phyloP scores from a whole-genome alignment of 2,329 filamentous ascomycete genomes.

The Diaporthe ampelina region DNA sequence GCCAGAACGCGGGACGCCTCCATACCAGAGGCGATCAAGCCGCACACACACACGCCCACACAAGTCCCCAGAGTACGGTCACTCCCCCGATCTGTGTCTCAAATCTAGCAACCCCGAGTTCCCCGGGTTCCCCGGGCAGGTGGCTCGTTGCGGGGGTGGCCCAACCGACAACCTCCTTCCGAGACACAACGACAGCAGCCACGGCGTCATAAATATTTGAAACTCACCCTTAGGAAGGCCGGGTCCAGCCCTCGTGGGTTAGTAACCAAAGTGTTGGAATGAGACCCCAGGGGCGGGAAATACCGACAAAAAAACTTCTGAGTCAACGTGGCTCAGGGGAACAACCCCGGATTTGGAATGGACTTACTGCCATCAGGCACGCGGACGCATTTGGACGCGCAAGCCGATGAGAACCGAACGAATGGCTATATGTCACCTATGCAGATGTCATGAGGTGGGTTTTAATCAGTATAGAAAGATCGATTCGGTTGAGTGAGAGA shows the following conservation, averaged over 20 bases:
- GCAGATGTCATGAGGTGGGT: too few species aligned
- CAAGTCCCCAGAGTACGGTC: not conserved
- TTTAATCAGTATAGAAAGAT: too few species aligned
- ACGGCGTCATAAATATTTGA: not conserved
- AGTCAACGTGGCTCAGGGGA: too few species aligned
- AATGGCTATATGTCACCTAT: too few species aligned
- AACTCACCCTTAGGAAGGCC: not conserved
- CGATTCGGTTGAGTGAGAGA: too few species aligned
- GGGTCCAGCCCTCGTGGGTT: not conserved
- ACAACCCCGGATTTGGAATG: constrained; percentile 2
- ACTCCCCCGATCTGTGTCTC: constrained; percentile 4
- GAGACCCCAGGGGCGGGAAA: not conserved
- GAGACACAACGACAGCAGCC: constrained; percentile 2
- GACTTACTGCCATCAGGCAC: not conserved
- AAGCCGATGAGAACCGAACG: not conserved
- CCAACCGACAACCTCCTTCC: too few species aligned
- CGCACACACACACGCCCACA: not conserved
- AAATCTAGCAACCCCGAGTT: not conserved
- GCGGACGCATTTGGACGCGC: not conserved
- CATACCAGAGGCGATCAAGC: not conserved
- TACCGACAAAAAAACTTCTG: not conserved
- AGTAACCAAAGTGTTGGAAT: not conserved
- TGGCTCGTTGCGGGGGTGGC: not conserved
- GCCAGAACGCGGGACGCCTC: not conserved
- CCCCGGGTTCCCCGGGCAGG: not conserved